Evolutionary conservation across 2,329 filamentous ascomycete species (phyloP).

Genomic region (Diplocarpon mali): DNA sequence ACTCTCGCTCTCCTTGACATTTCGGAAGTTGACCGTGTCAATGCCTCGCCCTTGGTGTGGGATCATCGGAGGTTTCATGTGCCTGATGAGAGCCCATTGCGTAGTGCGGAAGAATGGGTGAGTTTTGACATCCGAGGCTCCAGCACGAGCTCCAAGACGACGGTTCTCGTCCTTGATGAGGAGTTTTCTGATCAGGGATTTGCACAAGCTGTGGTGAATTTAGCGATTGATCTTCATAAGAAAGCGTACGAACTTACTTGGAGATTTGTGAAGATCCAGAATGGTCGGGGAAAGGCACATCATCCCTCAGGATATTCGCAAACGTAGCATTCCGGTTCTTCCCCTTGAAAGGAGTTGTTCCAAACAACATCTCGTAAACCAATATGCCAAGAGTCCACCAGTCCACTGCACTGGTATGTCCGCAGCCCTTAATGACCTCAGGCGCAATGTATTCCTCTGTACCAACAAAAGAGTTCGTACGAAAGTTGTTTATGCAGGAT

Average conservation of each 20-base stretch:
- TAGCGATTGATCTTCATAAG: conserved; percentile 20
- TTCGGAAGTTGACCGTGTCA: conserved; percentile 94
- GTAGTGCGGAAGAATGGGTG: conserved; percentile 95
- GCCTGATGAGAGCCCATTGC: conserved; percentile 91
- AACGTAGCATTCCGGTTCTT: conserved; percentile 98
- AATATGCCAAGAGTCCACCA: conserved; percentile 98
- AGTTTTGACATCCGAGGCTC: conserved; percentile 90
- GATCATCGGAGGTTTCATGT: conserved; percentile 96
- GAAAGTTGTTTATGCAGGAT: conserved; percentile 95
- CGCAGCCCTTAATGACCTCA: conserved; percentile 96
- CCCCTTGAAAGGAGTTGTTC: conserved; percentile 97
- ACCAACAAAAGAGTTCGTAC: conserved; percentile 96
- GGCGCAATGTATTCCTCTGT: conserved; percentile 99
- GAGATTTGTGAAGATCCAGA: conserved; percentile 75
- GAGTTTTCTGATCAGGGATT: conserved; percentile 89
- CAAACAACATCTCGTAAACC: conserved; percentile 98
- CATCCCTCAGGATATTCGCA: conserved; percentile 90
- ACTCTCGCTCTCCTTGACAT: conserved; percentile 93
- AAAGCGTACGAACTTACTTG: conserved; percentile 52
- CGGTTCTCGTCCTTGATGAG: conserved; percentile 97
- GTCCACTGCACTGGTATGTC: conserved; percentile 95
- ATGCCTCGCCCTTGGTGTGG: conserved; percentile 82
- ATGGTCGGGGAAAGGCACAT: conserved; percentile 91
- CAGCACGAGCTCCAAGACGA: conserved; percentile 83
- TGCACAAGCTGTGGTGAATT: conserved; percentile 62